Base-by-base conservation (phyloP, 495 filamentous ascomycete species). In the Xylaria longipes region DNA sequence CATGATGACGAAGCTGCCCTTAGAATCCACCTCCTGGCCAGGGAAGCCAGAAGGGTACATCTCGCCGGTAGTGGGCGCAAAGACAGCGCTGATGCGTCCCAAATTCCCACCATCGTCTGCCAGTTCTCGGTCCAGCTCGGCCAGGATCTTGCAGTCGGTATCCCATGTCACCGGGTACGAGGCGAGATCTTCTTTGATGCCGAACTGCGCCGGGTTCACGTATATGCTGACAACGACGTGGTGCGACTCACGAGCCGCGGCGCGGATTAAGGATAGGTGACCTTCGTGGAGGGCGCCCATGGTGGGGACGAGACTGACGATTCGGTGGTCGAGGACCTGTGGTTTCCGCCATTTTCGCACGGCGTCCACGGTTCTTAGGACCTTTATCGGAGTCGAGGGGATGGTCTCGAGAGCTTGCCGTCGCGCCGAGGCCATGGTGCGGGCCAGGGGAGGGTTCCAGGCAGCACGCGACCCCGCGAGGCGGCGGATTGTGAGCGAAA, bases 191-290 rank as follows among this genome's bases (percentile, higher is more conserved):
- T 99, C 96, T 65, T 89, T 90, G 15, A 95, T 85, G 6, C 95
- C 95, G 78, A 99, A 99, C 83, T 98, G 96, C 1, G 97, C 95
- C 8, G 96, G 96, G 78, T 99, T 99, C 75, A 99, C 93, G 77
- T 92, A 99, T 76, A 98, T 91, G 77, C 89, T 92, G 52, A 98
- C 93, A 68, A 97, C 90, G 62, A 98, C 90, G 73, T 92, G 87
- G 70, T 91, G 89, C 81, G 94, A 96, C 77, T 97, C 93, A 67
- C 85, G 80, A 0, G 95, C 97, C 7, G 96, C 96, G 73, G 91
- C 87, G 41, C 94, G 94, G 76, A 97, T 93, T 8, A 98, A 85
- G 15, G 92, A 92, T 41, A 98, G 82, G 79, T 99, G 96, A 33
- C 96, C 96, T 70, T 91, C 87, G 80, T 99, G 96, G 0, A 99